Conservation (phyloP, 192 early-diverging fungal species). For the Coemansia pectinata region DNA sequence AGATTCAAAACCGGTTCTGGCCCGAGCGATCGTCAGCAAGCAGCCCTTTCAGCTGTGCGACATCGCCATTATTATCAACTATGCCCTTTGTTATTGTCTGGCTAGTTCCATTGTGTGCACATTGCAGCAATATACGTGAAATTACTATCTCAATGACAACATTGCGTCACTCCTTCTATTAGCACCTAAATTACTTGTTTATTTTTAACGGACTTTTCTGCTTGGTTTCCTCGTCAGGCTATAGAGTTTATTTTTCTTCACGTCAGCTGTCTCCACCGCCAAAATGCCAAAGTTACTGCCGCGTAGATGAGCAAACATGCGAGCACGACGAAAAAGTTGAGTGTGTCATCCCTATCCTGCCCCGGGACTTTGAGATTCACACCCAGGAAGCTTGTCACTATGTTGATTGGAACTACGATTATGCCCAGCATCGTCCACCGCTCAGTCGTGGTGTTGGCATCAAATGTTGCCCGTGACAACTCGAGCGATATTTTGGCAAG, state of each 20-base stretch:
- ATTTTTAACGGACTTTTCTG: neutral
- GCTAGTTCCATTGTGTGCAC: neutral
- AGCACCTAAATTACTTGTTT: neutral
- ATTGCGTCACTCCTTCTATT: neutral
- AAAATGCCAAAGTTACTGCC: conserved; percentile 41
- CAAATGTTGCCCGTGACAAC: conserved; percentile 52
- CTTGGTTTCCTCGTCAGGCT: neutral
- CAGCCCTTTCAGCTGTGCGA: neutral
- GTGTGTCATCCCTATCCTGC: conserved; percentile 58
- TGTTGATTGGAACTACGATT: conserved; percentile 55
- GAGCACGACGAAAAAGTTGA: conserved; percentile 54
- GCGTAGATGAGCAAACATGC: conserved; percentile 49
- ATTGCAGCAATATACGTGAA: neutral
- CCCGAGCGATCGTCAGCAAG: neutral
- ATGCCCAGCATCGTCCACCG: conserved; percentile 55
- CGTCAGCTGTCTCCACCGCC: conserved; percentile 44
- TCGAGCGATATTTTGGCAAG: conserved; percentile 77
- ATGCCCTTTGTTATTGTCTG: neutral
- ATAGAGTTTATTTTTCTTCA: neutral
- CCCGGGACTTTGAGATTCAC: conserved; percentile 73
- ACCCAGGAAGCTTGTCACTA: conserved; percentile 62
- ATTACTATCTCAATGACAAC: neutral
- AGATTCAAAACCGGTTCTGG: neutral
- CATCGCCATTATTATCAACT: neutral
- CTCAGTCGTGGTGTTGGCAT: conserved; percentile 48